Conservation (phyloP, 2,329 filamentous ascomycete species). For the Aschersonia sp. region DNA sequence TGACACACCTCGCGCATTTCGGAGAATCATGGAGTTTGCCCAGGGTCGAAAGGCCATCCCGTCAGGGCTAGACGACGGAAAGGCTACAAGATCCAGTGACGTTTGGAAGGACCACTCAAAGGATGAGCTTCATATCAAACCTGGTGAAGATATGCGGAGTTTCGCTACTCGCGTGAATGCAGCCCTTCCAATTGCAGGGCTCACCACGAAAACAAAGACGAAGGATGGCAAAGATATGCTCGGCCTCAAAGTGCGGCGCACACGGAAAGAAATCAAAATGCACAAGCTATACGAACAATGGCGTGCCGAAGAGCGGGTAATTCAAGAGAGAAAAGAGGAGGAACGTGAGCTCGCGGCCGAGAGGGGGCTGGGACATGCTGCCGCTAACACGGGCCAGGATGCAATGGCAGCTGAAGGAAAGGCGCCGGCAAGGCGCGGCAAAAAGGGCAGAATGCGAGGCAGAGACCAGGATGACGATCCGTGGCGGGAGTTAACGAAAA, state of each 20-base stretch:
- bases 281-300: constrained; percentile 69
- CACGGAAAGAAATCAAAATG: constrained; percentile 74
- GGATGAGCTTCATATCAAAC: constrained; percentile 54
- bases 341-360: constrained; percentile 50
- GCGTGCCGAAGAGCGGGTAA: constrained; percentile 49
- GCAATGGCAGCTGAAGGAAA: constrained; percentile 25
- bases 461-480: constrained; percentile 52
- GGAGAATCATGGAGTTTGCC: constrained; percentile 65
- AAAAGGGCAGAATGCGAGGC: constrained; percentile 16
- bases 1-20: constrained; percentile 82
- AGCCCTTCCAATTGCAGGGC: constrained; percentile 59
- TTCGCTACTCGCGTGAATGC: constrained; percentile 76
- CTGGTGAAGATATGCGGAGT: constrained; percentile 69
- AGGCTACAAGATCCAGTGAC: constrained; percentile 7
- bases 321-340: constrained; percentile 50
- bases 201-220: constrained; percentile 44
- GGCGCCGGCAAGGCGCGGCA: constrained; percentile 15
- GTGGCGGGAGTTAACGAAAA: constrained; percentile 59
- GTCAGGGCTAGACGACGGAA: constrained; percentile 60
- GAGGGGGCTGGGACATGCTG: constrained; percentile 44
- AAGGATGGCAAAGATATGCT: constrained; percentile 47
- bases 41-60: constrained; percentile 42
- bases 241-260: constrained; percentile 53
- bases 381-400: constrained; percentile 23
- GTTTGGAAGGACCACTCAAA: constrained; percentile 10